phyloP scores from a whole-genome alignment of 2,329 filamentous ascomycete genomes.

The Diatrype stigma region DNA sequence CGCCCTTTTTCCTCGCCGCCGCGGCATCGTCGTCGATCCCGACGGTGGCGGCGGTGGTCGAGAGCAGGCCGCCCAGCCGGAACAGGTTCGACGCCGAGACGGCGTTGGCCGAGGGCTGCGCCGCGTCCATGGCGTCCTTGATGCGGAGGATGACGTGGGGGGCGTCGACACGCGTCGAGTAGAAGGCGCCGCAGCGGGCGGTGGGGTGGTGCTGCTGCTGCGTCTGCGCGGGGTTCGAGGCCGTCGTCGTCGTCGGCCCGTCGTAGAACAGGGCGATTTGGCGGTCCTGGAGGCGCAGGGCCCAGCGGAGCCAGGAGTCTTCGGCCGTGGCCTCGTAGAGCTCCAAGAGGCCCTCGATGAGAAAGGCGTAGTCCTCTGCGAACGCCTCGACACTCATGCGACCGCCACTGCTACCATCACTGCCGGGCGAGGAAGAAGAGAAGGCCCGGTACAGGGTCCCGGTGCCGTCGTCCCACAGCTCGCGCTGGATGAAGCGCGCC shows the following conservation, averaged over 20 bases:
- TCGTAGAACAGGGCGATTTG: slow-evolving; percentile 81
- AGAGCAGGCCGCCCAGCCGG: slow-evolving; percentile 65
- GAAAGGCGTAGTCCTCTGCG: slow-evolving; percentile 90
- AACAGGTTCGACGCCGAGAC: slow-evolving; percentile 85
- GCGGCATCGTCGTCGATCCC: no score
- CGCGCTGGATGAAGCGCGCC: slow-evolving; percentile 65
- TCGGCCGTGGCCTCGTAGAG: slow-evolving; percentile 82
- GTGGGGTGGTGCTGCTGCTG: not conserved
- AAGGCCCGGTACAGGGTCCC: slow-evolving; percentile 71
- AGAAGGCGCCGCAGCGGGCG: slow-evolving; percentile 61
- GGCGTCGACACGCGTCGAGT: slow-evolving; percentile 60
- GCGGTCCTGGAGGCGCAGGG: slow-evolving; percentile 71
- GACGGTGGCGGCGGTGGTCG: not conserved
- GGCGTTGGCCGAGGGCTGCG: slow-evolving; percentile 85
- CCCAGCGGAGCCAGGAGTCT: slow-evolving; percentile 71
- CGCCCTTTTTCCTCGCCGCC: slow-evolving; percentile 11
- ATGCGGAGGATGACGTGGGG: slow-evolving; percentile 75
- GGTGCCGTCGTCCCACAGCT: slow-evolving; percentile 64
- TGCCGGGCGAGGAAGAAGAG: slow-evolving; percentile 58
- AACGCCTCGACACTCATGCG: slow-evolving; percentile 57
- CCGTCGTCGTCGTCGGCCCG: slow-evolving; percentile 29
- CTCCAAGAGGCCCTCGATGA: slow-evolving; percentile 77
- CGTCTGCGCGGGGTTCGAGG: slow-evolving; percentile 17
- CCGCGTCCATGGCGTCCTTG: slow-evolving; percentile 93
- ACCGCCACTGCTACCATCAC: slow-evolving; percentile 17